Evolutionary conservation across 768 basidiomycete species (phyloP), one percentile per base, ranked within the genome.

Genomic region (Amyloporia xantha): DNA sequence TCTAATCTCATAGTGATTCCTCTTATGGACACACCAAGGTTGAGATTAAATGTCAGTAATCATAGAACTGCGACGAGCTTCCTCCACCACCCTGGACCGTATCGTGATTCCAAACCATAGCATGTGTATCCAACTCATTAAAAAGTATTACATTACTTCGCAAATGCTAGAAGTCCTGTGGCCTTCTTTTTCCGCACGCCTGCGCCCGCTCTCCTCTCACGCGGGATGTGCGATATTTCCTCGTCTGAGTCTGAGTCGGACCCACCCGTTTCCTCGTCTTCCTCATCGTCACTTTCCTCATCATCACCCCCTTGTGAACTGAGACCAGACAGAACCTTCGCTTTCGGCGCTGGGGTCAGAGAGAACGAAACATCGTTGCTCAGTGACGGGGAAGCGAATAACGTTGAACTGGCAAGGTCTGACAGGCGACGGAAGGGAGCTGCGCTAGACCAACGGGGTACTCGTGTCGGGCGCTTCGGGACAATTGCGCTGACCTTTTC

Each of bases 181-280:
- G 48, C 63, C 51, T 47, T 62, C 59, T 59, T 70, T 51, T 53
- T 63, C 38, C 54, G 54, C 39, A 55, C 63, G 1, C 81, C 82
- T 30, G 84, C 64, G 2, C 83, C 83, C 33, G 85, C 85, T 50
- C 71, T 68, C 48, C 79, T 71, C 10, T 69, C 69, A 53, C 64
- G 70, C 25, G 84, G 84, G 49, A 87, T 84, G 61, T 86, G 84
- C n/a, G 75, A 81, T 37, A 51, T 57, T 15, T 65, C 63, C 59
- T 56, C 74, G 0, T 71, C 70, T 1, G 58, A 59, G 17, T 67
- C 69, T 7, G 66, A 66, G 33, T 74, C 74, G 3, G 77, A 74
- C 5, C 72, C 67, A 5, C 62, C 65, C 6, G 62, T 60, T 11
- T 62, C 62, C 23, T 62, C 73, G 15, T 70, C 71, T 5, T 72